Evolutionary conservation across 306 rosid species (phyloP), one percentile per base, ranked within the genome.

Genomic region (Hippophae rhamnoides): DNA sequence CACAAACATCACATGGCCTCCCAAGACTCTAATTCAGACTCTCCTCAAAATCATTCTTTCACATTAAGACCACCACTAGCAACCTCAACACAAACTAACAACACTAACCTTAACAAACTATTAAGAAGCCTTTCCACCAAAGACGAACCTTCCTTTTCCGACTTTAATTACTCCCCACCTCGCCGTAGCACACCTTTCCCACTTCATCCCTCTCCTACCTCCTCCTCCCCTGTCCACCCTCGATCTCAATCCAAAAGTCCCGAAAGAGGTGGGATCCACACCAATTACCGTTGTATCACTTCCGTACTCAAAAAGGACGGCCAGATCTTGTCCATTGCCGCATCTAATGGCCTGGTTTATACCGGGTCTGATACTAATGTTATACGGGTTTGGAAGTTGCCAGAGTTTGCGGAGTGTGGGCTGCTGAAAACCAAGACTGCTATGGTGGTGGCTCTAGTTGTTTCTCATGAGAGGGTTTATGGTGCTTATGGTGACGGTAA

Each of bases 401-500:
- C 98, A 0, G 98, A 87, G 69, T 90, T 90, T 71, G 64, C 79
- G 2, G 95, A 90, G 58, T 90, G 87, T 41, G 95, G 89, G 12
- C 92, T 85, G 66, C 78, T 90, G 40, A 85, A 81, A 63, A 85
- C 89, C 56, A 83, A 76, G 75, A 83, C 96, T 69, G 72, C 69
- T 73, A 79, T 66, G 72, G 95, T 75, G 50, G 83, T 85, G 60
- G 96, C 96, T 0, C 18, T 90, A 0, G 79, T 83, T 40, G 95
- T 79, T 27, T 83, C 83, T 14, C 80, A 87, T 61, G 92, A 90
- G 14, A 83, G 78, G 18, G 86, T 90, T 49, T 90, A 77, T 66
- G 96, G 89, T n/a, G 98, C 98, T 5, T 87, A 87, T 58, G 86
- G 84, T 13, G 98, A 90, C 59, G 90, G 92, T 8, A 87, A 83